Base-by-base conservation (phyloP, 2,329 filamentous ascomycete genomes). In the Purpureocillium takamizusanense region DNA sequence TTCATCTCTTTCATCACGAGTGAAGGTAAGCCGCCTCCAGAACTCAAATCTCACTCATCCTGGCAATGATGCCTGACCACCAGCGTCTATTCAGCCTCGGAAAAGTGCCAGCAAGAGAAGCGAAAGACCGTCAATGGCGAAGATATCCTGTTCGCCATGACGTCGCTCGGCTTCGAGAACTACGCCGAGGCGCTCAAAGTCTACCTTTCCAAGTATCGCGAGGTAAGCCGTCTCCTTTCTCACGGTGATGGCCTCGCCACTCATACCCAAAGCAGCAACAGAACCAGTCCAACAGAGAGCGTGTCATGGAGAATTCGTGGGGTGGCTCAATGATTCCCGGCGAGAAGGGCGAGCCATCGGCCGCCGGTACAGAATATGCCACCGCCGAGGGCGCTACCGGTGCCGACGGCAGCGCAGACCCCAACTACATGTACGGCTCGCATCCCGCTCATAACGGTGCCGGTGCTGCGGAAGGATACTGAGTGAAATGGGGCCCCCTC, bases 1-100 rank as follows among this genome's bases (percentile, higher is more conserved):
- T 98, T 98, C 65, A 98, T 98, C 70, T 95, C 87, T 7, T 98
- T 98, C 72, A 97, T 98, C 59, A 98, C 92, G 28, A 97, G 90
- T 62, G 92, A 98, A 75, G 92, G 92, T 95, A 63, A 58, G 83
- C 4, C 14, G 17, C 21, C 17, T 3, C 16, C 27, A 12, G 21
- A 25, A 6, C 21, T 6, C 21, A 6, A 10, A 6, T 6, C 21
- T 10, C 6, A 25, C 21, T 25, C 21, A 25, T 5, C 21, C 37
- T 34, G 18, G 45, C 38, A 47, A 41, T 41, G n/a, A n/a, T 35
- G 30, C 42, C 32, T 47, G 39, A 40, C 41, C 42, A 48, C 51
- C 36, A 52, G 46, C 21, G 31, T 9, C 14, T 37, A 28, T 37
- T 37, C 35, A 97, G 92, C 92, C 21, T 97, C 92, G 46, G 92